Evolutionary conservation across 345 rosid genomes (phyloP), one percentile per base, ranked within the genome.

Genomic region (Rhizophora apiculata): DNA sequence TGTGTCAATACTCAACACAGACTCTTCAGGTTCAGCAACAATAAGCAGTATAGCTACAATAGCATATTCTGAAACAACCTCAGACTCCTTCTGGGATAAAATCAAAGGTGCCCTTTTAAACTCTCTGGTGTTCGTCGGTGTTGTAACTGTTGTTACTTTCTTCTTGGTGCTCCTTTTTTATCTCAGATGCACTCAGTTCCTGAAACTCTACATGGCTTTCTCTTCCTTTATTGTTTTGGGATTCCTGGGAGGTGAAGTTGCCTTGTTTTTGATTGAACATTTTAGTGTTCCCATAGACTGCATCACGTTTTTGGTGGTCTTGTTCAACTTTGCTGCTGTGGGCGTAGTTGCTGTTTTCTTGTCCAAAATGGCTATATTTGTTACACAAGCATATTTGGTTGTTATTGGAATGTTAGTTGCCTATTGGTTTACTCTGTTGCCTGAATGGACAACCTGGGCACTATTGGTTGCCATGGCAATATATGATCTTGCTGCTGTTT

Each of bases 371-470:
- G 95, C 98, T 7, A 94, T 94, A 71, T 64, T 94, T 67, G 86
- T 91, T 52, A 88, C 97, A 36, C 98, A 91, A 68, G 87, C 78
- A 2, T 94, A 94, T 72, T 82, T 93, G 81, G 95, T 94, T 64
- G 74, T 81, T 21, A 91, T 94, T 74, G 98, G 98, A 56, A 80
- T 89, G 65, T 73, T 94, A 62, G 96, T 91, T 73, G 98, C 98
- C 69, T 94, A 83, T 82, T 91, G 96, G 90, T 94, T 91, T 70
- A 91, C 97, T 20, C 79, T 89, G 60, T 74, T 94, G 30, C 96
- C 98, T 65, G 97, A 94, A 68, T 94, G 96, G 98, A 91, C 98
- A 6, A 94, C 97, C 71, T 94, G 97, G 98, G 80, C 73, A 24
- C 80, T 91, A n/a, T 80, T 94, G 55, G 85, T 94, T 37, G 96